A percentile compares a stretch with the other conserved stretches of the same genome.
Conservation (phyloP, 768 basidiomycete species). For the Agaricus blazei region DNA sequence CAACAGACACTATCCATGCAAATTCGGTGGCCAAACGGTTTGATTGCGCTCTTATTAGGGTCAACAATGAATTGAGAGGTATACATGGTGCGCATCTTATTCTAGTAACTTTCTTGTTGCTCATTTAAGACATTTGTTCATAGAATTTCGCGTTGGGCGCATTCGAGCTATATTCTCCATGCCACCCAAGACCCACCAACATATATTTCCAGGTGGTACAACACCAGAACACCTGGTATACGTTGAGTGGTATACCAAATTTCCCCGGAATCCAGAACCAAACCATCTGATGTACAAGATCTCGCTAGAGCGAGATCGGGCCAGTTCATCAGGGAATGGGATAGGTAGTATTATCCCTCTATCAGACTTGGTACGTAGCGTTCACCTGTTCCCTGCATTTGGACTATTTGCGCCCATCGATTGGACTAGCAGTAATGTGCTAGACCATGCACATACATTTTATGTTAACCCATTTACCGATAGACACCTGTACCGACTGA, state of each 20-base stretch:
- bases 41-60: too few species aligned
- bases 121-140: too few species aligned
- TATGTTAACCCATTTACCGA: neutral
- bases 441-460: constrained; percentile 23
- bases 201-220: too few species aligned
- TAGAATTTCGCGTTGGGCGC: too few species aligned
- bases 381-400: constrained; percentile 28
- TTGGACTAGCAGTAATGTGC: constrained; percentile 27
- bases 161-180: too few species aligned
- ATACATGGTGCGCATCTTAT: too few species aligned
- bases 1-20: too few species aligned
- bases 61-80: too few species aligned
- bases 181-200: too few species aligned
- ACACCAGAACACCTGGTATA: neutral
- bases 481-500: neutral
- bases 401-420: constrained; percentile 19
- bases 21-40: too few species aligned
- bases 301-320: neutral
- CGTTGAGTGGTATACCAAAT: too few species aligned
- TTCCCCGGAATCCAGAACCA: neutral
- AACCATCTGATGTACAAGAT: constrained; percentile 16
- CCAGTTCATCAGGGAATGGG: neutral
- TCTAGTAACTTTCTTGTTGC: too few species aligned
- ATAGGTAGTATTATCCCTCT: constrained; percentile 20
- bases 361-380: constrained; percentile 15